phyloP scores from a whole-genome alignment of 768 basidiomycete species.

The Myochromella boudieri region DNA sequence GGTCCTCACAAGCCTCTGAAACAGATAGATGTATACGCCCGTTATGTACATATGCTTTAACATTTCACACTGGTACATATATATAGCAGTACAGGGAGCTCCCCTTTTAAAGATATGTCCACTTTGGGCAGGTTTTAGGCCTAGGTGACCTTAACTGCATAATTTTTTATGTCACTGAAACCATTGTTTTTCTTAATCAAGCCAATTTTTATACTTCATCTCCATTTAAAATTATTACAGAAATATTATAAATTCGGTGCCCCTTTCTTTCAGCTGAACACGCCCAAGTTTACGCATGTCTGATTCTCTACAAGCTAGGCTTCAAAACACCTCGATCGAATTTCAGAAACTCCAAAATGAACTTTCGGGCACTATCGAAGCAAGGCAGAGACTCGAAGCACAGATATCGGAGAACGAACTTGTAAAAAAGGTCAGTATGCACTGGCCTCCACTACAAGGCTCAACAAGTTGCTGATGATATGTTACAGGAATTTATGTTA shows the following conservation, averaged over 20 bases:
- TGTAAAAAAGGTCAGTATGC: slow-evolving; percentile 72
- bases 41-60: too few relatives aligned
- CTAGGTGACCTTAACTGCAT: too few relatives aligned
- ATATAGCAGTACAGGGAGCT: too few relatives aligned
- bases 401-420: slow-evolving; percentile 90
- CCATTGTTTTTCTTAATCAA: too few relatives aligned
- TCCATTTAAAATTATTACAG: too few relatives aligned
- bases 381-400: slow-evolving; percentile 83
- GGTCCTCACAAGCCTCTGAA: too few relatives aligned
- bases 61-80: too few relatives aligned
- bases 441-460: not conserved
- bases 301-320: slow-evolving; percentile 49
- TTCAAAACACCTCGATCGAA: slow-evolving; percentile 70
- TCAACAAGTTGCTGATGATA: slow-evolving; percentile 1
- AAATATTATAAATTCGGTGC: too few relatives aligned
- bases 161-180: too few relatives aligned
- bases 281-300: slow-evolving; percentile 6
- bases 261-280: not conserved
- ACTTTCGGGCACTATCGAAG: slow-evolving; percentile 70
- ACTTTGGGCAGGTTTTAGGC: too few relatives aligned
- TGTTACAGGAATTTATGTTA: slow-evolving; percentile 74
- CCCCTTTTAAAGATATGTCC: too few relatives aligned
- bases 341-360: slow-evolving; percentile 84
- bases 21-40: too few relatives aligned
- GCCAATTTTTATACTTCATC: not conserved